These are phyloP conservation scores for Diaporthe destruens DNA, from an alignment of 2,329 filamentous ascomycete genomes.

Conservation along the genomic window DNA sequence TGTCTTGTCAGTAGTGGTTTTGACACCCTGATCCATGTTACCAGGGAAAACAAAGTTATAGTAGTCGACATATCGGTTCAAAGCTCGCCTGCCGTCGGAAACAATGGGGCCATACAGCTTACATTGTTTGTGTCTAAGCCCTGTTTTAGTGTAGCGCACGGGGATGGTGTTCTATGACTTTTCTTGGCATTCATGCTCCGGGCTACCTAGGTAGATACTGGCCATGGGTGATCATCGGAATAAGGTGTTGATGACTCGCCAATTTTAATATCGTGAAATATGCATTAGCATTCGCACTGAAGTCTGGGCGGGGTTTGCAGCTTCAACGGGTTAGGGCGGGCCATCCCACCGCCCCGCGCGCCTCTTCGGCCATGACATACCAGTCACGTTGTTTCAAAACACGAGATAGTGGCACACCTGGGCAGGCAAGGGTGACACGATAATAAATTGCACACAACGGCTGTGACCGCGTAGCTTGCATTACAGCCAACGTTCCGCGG, in stretches of 20 bases:
- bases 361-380: neutral
- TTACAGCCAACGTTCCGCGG: no score
- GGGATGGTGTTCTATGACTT: constrained; percentile 5
- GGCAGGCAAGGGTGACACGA: neutral
- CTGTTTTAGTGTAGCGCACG: neutral
- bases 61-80: neutral
- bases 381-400: constrained; percentile 2
- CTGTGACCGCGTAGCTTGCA: no score
- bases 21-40: neutral
- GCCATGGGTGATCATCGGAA: neutral
- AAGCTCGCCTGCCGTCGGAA: no score
- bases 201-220: neutral
- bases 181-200: constrained; percentile 14
- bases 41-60: neutral
- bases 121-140: neutral
- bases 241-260: constrained; percentile 1
- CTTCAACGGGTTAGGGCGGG: constrained; percentile 15
- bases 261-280: neutral
- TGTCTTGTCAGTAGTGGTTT: neutral
- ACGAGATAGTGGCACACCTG: neutral
- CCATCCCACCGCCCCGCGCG: constrained; percentile 13
- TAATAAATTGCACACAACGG: neutral
- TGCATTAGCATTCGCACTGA: neutral
- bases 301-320: neutral
- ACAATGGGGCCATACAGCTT: constrained; percentile 21